Evolutionary conservation across 2,329 filamentous ascomycete species (phyloP), one percentile per base, ranked within the genome.

Genomic region (Penicillium sp.): DNA sequence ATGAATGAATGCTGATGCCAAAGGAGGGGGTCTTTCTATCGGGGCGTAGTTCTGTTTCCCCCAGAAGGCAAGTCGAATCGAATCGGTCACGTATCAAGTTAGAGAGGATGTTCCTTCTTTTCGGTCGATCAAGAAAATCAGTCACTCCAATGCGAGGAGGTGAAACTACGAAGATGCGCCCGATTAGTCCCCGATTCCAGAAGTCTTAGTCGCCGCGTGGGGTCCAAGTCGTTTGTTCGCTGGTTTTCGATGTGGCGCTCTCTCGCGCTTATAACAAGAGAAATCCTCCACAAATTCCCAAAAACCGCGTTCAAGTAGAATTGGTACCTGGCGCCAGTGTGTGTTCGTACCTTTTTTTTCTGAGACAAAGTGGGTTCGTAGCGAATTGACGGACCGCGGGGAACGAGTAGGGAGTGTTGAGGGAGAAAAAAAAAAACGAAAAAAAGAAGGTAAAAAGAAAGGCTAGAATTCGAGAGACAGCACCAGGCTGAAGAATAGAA

Each of bases 401-500:
- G 39, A 41, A 21, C 39, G 39, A 19, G 3, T 41, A 41, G 39
- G 39, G 39, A 41, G 55, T 54, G 51, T 48, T 60, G 53, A 61
- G 59, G 53, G 50, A 24, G 55, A 39, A 35, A 49, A 41, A 8
- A 46, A 43, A 55, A 43, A 31, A 26, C 11, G n/a, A 7, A 52
- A 56, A 52, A 53, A 46, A 52, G 52, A 56, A 22, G 56, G 27
- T 26, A 51, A 49, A 54, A 53, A 58, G 55, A 56, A 61, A 19
- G 35, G 55, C 55, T 62, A 57, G 41, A 39, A 37, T 19, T 19
- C 26, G 58, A 60, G 60, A 52, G 19, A 62, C 63, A 69, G 67
- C 67, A 63, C 67, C 67, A 67, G 64, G 63, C 61, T 63, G 59
- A 59, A 65, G 58, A 59, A 57, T 47, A 37, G 48, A 50, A 49